Evolutionary conservation across 2,329 filamentous ascomycete genomes (phyloP), one percentile per base, ranked within the genome.

Genomic region (Ophiostoma ips): DNA sequence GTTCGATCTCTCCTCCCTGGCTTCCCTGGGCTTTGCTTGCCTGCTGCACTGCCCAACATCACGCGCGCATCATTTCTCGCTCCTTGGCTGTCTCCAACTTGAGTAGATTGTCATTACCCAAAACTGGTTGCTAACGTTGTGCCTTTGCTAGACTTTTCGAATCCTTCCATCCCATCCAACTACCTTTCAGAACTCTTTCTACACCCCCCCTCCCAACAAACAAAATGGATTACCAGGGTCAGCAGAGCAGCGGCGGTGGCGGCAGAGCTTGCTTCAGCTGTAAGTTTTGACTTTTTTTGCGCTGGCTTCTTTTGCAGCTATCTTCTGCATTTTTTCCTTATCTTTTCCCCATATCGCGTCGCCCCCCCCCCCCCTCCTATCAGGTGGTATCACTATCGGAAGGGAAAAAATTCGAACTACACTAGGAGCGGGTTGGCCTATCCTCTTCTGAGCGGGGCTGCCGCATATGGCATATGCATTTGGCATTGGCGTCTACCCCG

Each of bases 161-260:
- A 33, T 45, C 6, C 35, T 31, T 13, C 21, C 12, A 4, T n/a
- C 31, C 16, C 38, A 33, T 43, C n/a, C 24, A 47, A 35, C 44
- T 38, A 47, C 33, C 16, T 34, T 33, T 28, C 18, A 35, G 13
- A 34, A 35, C 24, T 36, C 35, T 31, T 35, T 38, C 16, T 19
- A 36, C 15, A 16, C 18, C 44, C 30, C 38, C n/a, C 44, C 30
- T 34, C n/a, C 34, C 33, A 50, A 28, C 38, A 48, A 40, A 33
- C 48, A 52, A 13, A 49, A 57, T 59, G 56, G 57, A 58, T 45
- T 58, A 52, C 54, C 56, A 58, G 51, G 52, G 49, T 45, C 55
- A 56, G 45, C 18, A 38, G 35, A 21, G 36, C 18, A 34, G 41
- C 46, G 48, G 48, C 41, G 52, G 52, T 51, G 49, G 55, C 50